Evolutionary conservation across 176 grass and related monocot species (phyloP), one percentile per base, ranked within the genome.

Genomic region (Oryza nivara): DNA sequence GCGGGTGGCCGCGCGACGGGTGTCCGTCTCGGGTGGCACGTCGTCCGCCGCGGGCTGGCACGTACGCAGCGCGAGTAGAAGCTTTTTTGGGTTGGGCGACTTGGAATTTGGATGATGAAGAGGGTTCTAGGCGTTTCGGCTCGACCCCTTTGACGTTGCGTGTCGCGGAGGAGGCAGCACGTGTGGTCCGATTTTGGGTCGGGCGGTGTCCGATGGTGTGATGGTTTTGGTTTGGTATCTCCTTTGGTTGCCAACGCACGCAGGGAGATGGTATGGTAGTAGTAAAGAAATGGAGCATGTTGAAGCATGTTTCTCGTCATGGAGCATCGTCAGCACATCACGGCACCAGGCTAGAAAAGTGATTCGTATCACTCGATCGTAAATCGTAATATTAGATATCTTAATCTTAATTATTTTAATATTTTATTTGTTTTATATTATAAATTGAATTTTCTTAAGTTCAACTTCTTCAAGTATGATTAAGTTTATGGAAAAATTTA

Each of bases 1-100:
- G 81, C 77, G 70, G 77, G 75, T 79, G 76, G 74, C 5, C 11
- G 17, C 34, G 67, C 75, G 87, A 86, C 89, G 90, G 77, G 89
- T 94, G 89, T 87, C 83, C 48, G 19, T 36, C 35, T 36, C 4
- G 35, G 35, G 4, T 36, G 35, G 35, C 78, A 88, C 83, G 88
- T 80, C 82, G 46, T 65, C 51, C 17, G 51, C 5, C 17, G 6
- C 9, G 12, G 12, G 38, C 61, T 36, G 80, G 25, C 80, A 73
- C 36, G 3, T 56, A 45, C 58, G 34, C 34, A 35, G 34, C 34
- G 58, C 58, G 58, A 63, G 9, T 63, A 56, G 51, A 2, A 49
- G 47, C 9, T 60, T 32, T 32, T 32, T 32, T 3, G 58, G 58
- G 19, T 23, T 63, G 58, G 58, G 58, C 22, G 23, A 58, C 19